phyloP scores from a whole-genome alignment of 148 eudicot genomes.

The Silene uniflora region DNA sequence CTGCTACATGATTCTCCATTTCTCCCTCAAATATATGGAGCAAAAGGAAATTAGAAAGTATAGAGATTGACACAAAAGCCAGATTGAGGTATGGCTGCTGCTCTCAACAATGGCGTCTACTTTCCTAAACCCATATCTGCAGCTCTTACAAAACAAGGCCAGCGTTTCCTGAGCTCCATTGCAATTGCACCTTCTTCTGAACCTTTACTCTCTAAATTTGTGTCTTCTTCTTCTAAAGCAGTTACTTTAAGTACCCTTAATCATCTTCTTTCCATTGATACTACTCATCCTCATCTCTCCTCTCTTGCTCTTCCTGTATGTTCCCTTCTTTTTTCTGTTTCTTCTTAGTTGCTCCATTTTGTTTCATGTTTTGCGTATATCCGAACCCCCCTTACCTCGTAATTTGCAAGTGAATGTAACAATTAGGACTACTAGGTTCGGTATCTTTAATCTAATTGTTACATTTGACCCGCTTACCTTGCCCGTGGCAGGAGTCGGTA shows the following conservation, averaged over 20 bases:
- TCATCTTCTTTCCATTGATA: slow-evolving; percentile 57
- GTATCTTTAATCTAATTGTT: too few species aligned
- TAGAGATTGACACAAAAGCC: background rate
- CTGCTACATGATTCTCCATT: too few species aligned
- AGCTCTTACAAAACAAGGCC: slow-evolving; percentile 55
- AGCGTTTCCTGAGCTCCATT: slow-evolving; percentile 54
- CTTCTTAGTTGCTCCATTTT: background rate
- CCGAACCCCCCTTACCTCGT: too few species aligned
- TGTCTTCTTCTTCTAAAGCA: slow-evolving; percentile 54
- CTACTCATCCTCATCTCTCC: slow-evolving; percentile 43
- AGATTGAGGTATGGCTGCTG: background rate
- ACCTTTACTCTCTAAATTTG: slow-evolving; percentile 56
- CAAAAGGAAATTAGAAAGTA: too few species aligned
- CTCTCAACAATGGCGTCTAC: background rate
- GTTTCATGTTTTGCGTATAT: background rate
- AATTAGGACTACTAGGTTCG: too few species aligned
- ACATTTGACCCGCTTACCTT: too few species aligned
- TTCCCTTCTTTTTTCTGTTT: background rate
- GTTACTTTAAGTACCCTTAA: slow-evolving; percentile 58
- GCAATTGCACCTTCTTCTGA: slow-evolving; percentile 27
- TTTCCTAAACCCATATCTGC: slow-evolving; percentile 15
- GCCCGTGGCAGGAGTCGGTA: too few species aligned
- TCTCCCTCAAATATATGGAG: too few species aligned
- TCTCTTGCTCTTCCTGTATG: slow-evolving; percentile 65
- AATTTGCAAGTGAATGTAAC: too few species aligned